Percentiles rank a stretch among this genome's conserved stretches.
These are phyloP conservation scores for Aspergillus panamensis DNA, from an alignment of 495 filamentous ascomycete genomes.

Conservation along the genomic window DNA sequence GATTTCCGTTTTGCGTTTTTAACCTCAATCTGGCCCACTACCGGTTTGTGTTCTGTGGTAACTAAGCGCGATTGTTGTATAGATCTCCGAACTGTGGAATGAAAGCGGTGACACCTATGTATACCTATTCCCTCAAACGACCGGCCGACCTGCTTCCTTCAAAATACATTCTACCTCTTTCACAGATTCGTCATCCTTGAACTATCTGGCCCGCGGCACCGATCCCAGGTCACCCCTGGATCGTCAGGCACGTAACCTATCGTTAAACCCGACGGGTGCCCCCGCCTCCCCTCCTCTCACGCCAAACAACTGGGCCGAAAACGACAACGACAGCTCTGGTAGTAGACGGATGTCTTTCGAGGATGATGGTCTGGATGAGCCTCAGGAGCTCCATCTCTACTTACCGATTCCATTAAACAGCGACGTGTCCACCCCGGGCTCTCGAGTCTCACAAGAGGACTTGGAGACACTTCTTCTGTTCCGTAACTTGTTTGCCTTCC, in stretches of 20 bases:
- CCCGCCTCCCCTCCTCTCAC: conserved; percentile 43
- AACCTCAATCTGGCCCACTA: neutral
- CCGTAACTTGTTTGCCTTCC: conserved; percentile 88
- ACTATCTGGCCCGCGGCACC: conserved; percentile 63
- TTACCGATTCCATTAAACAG: conserved; percentile 57
- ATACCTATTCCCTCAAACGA: conserved; percentile 70
- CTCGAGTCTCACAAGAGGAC: conserved; percentile 49
- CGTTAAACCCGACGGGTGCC: conserved; percentile 35
- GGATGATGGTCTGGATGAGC: conserved; percentile 41
- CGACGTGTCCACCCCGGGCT: conserved; percentile 41
- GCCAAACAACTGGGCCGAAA: conserved; percentile 35
- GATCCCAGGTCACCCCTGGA: conserved; percentile 38
- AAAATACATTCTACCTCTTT: conserved; percentile 69
- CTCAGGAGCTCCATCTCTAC: conserved; percentile 64
- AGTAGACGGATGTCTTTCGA: conserved; percentile 41
- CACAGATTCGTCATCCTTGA: conserved; percentile 65
- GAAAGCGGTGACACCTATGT: conserved; percentile 77
- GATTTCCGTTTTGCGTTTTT: neutral
- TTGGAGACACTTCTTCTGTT: conserved; percentile 68
- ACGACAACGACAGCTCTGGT: conserved; percentile 43
- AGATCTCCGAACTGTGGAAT: conserved; percentile 89
- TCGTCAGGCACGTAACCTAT: conserved; percentile 40
- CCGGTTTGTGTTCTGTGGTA: neutral
- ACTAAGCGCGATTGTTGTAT: conserved; percentile 5
- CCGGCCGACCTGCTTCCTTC: conserved; percentile 69